These are phyloP conservation scores for Cucumis cinereus DNA, from an alignment of 306 rosid genomes.

Conservation along the genomic window DNA sequence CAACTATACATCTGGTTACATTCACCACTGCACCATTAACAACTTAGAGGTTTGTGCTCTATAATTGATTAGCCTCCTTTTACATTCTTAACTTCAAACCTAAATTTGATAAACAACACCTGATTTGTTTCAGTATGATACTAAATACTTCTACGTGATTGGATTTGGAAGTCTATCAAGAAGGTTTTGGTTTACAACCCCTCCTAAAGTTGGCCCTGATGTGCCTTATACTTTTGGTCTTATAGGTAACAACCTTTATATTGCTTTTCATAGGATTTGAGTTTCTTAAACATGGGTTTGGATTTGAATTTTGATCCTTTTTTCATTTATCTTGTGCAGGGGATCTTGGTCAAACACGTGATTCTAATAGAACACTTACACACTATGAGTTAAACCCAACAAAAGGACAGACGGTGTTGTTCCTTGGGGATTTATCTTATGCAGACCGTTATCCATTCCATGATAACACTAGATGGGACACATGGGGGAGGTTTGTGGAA, in stretches of 20 bases:
- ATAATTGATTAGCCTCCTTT: background rate
- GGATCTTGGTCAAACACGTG: conserved; percentile 58
- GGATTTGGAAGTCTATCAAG: conserved; percentile 42
- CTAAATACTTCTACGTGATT: conserved; percentile 51
- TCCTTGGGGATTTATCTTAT: conserved; percentile 54
- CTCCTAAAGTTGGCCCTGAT: conserved; percentile 61
- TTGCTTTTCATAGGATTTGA: background rate
- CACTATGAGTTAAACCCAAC: conserved; percentile 44
- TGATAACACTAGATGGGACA: conserved; percentile 61
- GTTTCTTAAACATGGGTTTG: background rate
- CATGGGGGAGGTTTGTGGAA: conserved; percentile 70
- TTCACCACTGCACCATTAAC: conserved; percentile 54
- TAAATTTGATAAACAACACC: background rate
- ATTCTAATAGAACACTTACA: conserved; percentile 48
- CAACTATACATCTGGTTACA: conserved; percentile 74
- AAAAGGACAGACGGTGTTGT: conserved; percentile 39
- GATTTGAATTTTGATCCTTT: background rate
- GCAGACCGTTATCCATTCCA: conserved; percentile 59
- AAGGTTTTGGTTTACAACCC: conserved; percentile 49
- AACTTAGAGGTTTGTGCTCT: conserved; percentile 41
- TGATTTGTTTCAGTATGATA: conserved; percentile 35
- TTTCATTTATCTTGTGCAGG: conserved; percentile 31
- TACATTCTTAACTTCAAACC: background rate
- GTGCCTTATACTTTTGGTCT: conserved; percentile 65
- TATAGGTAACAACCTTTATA: conserved; percentile 25